Base-by-base conservation (phyloP, 2,329 filamentous ascomycete genomes). In the Botrytis fragariae region DNA sequence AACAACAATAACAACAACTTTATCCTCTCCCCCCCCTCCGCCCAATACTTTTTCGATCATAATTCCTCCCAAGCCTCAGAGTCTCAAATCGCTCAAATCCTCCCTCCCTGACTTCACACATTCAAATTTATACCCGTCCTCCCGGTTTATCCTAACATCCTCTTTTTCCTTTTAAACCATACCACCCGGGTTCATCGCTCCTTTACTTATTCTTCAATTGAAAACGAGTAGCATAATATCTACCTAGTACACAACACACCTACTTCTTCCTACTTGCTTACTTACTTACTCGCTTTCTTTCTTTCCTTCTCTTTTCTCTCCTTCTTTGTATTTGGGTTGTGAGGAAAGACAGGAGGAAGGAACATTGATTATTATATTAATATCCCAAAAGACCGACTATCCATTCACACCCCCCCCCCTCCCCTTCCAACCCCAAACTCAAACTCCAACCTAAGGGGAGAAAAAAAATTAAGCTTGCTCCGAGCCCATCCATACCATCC, bases 71-170 rank as follows among this genome's bases (percentile, higher is more conserved):
- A 29, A 39, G 32, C 16, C 59, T 25, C 59, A 57, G 3, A 57
- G 14, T 57, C 51, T 14, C 48, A 14, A 51, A 51, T 48, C 45
- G 4, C 25, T 54, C 48, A 25, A 51, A 51, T 51, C 51, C n/a
- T 54, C 39, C 61, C 61, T 63, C 61, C 61, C 61, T 63, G 37
- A 63, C 37, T 63, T 29, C 25, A 42, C 61, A 62, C n/a, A 18
- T 32, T 18, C 51, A 63, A 63, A 44, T 44, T 29, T 39, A 32
- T 44, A 44, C 39, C 39, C 61, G 61, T 45, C 39, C n/a, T 64
- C 61, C 39, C 39, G 61, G 4, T 22, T 44, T 32, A 22, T 20
- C 61, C 39, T 29, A 7, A 45, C 61, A 22, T 64, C 61, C 18
- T 51, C 63, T 65, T 32, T 45, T 45, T n/a, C 51, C 51, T 57